Conservation (phyloP, 106 monocot species). For the Chionographis japonica region DNA sequence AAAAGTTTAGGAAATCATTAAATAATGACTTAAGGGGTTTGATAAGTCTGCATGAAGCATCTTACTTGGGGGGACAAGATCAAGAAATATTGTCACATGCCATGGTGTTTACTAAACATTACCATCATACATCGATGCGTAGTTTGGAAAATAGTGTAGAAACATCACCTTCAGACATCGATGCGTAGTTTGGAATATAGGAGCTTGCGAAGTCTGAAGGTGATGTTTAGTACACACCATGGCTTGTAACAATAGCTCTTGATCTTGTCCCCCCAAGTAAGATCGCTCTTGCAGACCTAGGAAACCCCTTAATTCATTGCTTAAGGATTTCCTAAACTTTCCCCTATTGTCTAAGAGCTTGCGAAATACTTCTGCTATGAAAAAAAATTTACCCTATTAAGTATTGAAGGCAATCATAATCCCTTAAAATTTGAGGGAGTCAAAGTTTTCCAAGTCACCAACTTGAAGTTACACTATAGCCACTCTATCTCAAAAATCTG, state of each 20-base stretch:
- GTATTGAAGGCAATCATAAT: background rate
- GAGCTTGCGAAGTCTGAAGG: background rate
- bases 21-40: constrained; percentile 3
- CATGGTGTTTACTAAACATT: constrained; percentile 7
- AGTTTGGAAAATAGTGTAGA: background rate
- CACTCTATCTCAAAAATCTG: constrained; percentile 8
- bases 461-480: constrained; percentile 8
- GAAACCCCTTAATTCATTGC: constrained; percentile 1
- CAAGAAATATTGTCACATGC: constrained; percentile 23
- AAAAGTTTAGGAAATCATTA: constrained; percentile 2
- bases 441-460: background rate
- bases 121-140: background rate
- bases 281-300: constrained; percentile 16
- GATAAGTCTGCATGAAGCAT: constrained; percentile 18
- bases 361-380: constrained; percentile 5
- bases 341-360: constrained; percentile 14
- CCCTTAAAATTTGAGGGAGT: background rate
- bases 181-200: no score
- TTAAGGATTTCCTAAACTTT: constrained; percentile 3
- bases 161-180: no score
- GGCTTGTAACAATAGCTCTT: constrained; percentile 20
- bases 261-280: constrained; percentile 1
- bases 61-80: background rate
- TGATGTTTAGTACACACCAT: constrained; percentile 9
- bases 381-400: background rate